These are phyloP conservation scores for Pseudogymnoascus destructans DNA, from an alignment of 2,329 filamentous ascomycete genomes.

Conservation along the genomic window DNA sequence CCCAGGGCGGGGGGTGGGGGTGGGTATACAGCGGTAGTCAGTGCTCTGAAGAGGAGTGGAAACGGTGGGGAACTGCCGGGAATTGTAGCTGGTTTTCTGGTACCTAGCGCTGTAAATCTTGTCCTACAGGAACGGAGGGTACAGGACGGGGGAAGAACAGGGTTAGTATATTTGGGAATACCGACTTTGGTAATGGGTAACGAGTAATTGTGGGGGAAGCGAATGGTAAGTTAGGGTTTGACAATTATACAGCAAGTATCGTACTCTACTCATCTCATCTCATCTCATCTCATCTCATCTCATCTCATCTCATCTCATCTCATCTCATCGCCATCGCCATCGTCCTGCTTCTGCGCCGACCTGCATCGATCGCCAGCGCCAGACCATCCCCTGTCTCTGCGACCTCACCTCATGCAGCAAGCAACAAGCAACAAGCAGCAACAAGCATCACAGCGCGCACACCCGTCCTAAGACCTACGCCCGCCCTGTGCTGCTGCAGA, in stretches of 20 bases:
- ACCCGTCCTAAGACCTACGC: not conserved
- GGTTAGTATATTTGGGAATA: constrained; percentile 1
- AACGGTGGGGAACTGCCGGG: not conserved
- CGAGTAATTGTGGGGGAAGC: not conserved
- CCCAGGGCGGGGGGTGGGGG: not conserved
- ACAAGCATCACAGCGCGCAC: not conserved
- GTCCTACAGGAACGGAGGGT: not conserved
- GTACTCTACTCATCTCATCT: no score
- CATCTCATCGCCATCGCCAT: not conserved
- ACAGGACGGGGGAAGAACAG: not conserved
- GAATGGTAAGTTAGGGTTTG: not conserved
- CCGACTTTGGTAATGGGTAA: not conserved
- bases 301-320: not conserved
- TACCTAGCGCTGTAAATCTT: not conserved
- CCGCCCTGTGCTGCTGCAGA: not conserved
- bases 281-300: not conserved
- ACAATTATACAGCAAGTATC: not conserved
- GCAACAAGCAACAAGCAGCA: not conserved
- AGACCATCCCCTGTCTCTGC: not conserved
- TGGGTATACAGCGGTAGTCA: not conserved
- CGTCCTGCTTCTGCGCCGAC: not conserved
- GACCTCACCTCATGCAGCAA: not conserved
- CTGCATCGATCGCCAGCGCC: not conserved
- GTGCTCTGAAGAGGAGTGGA: not conserved
- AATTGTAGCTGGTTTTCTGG: not conserved